phyloP scores from a whole-genome alignment of 768 basidiomycete genomes.

The Boletus fagicola region DNA sequence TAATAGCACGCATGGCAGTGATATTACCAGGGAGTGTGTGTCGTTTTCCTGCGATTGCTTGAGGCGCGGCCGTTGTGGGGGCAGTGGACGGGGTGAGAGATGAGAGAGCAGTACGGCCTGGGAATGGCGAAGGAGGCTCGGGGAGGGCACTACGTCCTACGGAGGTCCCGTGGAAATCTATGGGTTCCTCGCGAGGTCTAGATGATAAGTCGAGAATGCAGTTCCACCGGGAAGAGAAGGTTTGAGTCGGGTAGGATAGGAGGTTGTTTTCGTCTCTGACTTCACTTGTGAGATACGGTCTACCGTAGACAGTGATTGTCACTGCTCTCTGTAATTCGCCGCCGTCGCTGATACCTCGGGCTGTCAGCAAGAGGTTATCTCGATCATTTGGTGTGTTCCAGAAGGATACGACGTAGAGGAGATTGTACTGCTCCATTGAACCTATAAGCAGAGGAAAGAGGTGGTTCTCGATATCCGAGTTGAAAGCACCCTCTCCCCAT shows the following conservation, averaged over 20 bases:
- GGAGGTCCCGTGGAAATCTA: constrained; percentile 15
- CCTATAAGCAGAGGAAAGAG: constrained; percentile 74
- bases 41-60: constrained; percentile 56
- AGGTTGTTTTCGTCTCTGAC: constrained; percentile 16
- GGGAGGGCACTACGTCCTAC: constrained; percentile 49
- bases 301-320: constrained; percentile 74
- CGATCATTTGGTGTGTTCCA: constrained; percentile 60
- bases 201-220: constrained; percentile 78
- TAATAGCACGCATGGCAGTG: constrained; percentile 31
- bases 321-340: constrained; percentile 70
- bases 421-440: constrained; percentile 78
- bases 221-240: constrained; percentile 88
- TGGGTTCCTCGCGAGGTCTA: constrained; percentile 24
- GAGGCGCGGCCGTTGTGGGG: constrained; percentile 21
- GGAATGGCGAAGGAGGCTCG: constrained; percentile 81
- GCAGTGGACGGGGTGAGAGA: constrained; percentile 29
- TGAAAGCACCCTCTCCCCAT: constrained; percentile 43
- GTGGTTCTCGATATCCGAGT: constrained; percentile 35
- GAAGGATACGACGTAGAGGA: constrained; percentile 88
- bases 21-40: constrained; percentile 46
- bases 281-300: constrained; percentile 50
- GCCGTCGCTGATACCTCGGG: constrained; percentile 32
- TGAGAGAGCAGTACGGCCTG: constrained; percentile 35
- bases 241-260: constrained; percentile 58
- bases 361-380: constrained; percentile 35